phyloP scores from a whole-genome alignment of 2,329 filamentous ascomycete genomes.

The Alternaria brassicicola region DNA sequence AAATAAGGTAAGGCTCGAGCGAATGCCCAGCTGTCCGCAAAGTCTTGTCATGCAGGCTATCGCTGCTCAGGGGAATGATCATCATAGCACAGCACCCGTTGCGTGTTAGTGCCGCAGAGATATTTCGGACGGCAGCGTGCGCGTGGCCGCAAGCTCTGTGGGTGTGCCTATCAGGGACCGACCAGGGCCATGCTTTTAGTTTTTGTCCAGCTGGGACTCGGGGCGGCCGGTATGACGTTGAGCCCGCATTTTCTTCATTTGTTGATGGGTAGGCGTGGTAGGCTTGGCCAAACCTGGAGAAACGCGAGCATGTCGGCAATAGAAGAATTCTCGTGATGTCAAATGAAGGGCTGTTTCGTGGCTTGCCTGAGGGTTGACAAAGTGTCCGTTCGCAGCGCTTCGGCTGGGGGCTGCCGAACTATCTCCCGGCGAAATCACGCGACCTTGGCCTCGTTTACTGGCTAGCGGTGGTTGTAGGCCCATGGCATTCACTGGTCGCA shows the following conservation, averaged over 20 bases:
- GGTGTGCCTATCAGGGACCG: conserved; percentile 9
- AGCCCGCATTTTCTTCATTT: conserved; percentile 6
- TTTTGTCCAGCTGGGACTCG: background rate
- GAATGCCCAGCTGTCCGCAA: conserved; percentile 1
- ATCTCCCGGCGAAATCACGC: conserved; percentile 7
- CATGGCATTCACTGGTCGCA: conserved; percentile 1
- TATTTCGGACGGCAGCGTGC: background rate
- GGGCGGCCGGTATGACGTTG: conserved; percentile 4
- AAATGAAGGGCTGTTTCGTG: background rate
- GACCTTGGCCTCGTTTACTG: conserved; percentile 1
- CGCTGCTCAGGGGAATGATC: background rate
- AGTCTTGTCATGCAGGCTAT: background rate
- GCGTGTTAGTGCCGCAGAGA: background rate
- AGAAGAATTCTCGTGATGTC: conserved; percentile 1
- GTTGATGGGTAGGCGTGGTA: background rate
- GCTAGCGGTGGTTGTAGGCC: background rate
- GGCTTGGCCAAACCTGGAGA: background rate
- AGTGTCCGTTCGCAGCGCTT: background rate
- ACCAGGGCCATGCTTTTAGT: background rate
- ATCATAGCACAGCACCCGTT: background rate
- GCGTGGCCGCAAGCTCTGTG: conserved; percentile 1
- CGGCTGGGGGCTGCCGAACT: conserved; percentile 9
- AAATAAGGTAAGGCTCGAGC: conserved; percentile 5
- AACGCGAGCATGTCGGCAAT: background rate
- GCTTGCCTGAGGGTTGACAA: background rate